A percentile compares a stretch with the other conserved stretches of the same genome.
These are phyloP conservation scores for Coccomyxa subellipsoidea DNA, from an alignment of 163 green algal species.

Conservation along the genomic window DNA sequence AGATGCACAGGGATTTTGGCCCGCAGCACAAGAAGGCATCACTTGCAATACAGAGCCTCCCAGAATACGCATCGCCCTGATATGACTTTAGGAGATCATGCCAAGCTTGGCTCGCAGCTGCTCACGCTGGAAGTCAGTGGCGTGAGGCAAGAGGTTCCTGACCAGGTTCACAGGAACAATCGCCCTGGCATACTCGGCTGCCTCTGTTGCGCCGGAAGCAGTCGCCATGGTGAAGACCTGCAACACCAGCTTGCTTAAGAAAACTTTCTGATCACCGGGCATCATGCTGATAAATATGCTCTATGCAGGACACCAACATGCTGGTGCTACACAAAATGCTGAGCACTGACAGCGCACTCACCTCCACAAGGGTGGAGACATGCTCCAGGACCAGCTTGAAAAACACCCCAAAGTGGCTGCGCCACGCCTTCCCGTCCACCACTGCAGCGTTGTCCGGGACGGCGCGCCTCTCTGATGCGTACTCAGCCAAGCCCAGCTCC, in stretches of 20 bases:
- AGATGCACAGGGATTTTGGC: no score
- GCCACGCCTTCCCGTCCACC: conserved; percentile 25
- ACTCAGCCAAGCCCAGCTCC: conserved; percentile 10
- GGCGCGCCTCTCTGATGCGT: background rate
- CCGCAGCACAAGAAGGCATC: no score
- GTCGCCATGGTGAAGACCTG: conserved; percentile 12
- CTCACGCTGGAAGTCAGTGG: conserved; percentile 31
- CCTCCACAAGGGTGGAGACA: conserved; percentile 35
- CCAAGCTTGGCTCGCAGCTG: conserved; percentile 18
- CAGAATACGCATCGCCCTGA: background rate
- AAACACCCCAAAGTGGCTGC: conserved; percentile 28
- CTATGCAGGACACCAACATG: no score
- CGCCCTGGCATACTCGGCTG: conserved; percentile 22
- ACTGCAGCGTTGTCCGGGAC: background rate
- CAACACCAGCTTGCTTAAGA: background rate
- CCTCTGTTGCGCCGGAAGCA: conserved; percentile 25
- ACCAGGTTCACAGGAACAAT: conserved; percentile 53
- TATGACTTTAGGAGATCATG: background rate
- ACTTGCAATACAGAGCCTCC: background rate
- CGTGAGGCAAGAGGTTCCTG: conserved; percentile 38
- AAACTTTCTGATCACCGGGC: no score
- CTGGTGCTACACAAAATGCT: background rate
- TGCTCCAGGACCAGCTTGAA: conserved; percentile 37
- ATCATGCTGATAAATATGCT: no score
- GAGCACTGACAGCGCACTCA: background rate